Conservation (phyloP, 2,329 filamentous ascomycete genomes). For the Cladosporium austrohemisphaericum region DNA sequence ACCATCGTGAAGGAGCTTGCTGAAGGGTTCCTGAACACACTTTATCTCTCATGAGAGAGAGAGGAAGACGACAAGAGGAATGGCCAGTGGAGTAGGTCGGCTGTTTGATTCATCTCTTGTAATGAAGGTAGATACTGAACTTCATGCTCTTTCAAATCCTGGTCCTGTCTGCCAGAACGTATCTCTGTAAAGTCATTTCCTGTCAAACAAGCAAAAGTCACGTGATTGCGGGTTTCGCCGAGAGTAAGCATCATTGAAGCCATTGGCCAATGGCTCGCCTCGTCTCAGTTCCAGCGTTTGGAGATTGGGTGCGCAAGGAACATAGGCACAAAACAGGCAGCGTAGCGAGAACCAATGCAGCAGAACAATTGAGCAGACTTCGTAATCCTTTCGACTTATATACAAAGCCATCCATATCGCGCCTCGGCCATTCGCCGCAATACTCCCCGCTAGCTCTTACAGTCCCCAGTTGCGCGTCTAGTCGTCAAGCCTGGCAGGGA, state of each 20-base stretch:
- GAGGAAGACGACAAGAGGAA: no score
- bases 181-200: no score
- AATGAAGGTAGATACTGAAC: constrained; percentile 12
- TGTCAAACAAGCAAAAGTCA: neutral
- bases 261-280: neutral
- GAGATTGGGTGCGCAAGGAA: no score
- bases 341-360: no score
- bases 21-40: constrained; percentile 82
- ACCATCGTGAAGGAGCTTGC: constrained; percentile 88
- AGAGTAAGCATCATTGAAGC: constrained; percentile 10
- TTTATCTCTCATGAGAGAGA: no score
- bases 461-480: constrained; percentile 28
- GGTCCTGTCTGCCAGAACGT: no score
- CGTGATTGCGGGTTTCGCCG: constrained; percentile 5
- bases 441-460: constrained; percentile 11
- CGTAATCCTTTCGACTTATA: constrained; percentile 11
- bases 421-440: constrained; percentile 1
- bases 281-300: neutral
- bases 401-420: constrained; percentile 8
- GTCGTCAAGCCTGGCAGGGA: constrained; percentile 49
- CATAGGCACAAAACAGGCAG: no score
- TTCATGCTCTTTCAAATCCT: no score
- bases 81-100: no score
- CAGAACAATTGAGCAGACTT: no score
- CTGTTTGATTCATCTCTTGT: no score